Evolutionary conservation across 2,329 filamentous ascomycete species (phyloP).

Genomic region (Alternaria burnsii): DNA sequence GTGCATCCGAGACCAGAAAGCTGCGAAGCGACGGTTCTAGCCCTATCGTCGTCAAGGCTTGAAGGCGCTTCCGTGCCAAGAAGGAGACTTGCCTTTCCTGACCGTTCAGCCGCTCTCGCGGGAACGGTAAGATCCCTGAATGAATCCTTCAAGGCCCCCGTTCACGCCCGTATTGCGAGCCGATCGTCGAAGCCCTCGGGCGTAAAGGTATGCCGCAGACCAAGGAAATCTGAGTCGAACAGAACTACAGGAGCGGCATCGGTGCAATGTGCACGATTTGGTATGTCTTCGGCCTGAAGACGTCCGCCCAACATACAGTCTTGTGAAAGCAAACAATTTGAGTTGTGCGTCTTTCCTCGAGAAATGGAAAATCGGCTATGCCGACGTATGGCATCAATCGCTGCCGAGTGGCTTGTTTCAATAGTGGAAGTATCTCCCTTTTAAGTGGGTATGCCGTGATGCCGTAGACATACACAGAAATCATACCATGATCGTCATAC

Average conservation of each 20-base stretch:
- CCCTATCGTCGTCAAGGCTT: conserved; percentile 8
- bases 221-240: not conserved
- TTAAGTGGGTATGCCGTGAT: conserved; percentile 4
- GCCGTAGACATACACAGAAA: not conserved
- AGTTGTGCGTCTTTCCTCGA: not conserved
- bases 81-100: conserved; percentile 11
- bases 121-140: conserved; percentile 23
- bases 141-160: conserved; percentile 17
- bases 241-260: conserved; percentile 1
- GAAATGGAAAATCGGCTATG: conserved; percentile 1
- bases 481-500: conserved; percentile 10
- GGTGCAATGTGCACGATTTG: not conserved
- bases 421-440: conserved; percentile 6
- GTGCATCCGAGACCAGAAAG: not conserved
- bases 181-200: conserved; percentile 18
- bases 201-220: conserved; percentile 12
- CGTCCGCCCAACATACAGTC: not conserved
- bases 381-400: conserved; percentile 5
- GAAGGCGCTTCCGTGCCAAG: conserved; percentile 16
- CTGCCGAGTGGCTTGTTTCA: conserved; percentile 18
- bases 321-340: not conserved
- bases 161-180: conserved; percentile 10
- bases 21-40: conserved; percentile 7
- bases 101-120: conserved; percentile 16
- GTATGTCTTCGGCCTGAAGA: not conserved